Evolutionary conservation across 768 basidiomycete species (phyloP), one percentile per base, ranked within the genome.

Genomic region (Podaxis pistillaris): DNA sequence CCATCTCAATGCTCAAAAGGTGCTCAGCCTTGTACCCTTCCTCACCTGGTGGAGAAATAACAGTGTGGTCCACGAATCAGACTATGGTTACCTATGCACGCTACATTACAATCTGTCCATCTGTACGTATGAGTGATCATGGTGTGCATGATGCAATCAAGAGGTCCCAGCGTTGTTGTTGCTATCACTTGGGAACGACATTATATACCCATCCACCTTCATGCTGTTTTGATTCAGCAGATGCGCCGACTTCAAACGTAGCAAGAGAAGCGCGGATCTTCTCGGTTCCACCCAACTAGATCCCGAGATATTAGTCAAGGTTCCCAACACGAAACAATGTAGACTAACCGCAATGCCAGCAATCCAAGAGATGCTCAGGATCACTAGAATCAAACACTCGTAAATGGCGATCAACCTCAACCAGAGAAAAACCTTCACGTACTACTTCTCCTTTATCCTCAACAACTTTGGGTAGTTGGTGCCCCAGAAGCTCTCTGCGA

Each of bases 341-440:
- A 9, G 4, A 72, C 76, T 68, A 46, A 78, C 79, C 79, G 64
- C 81, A 81, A 36, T 81, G 81, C 81, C 81, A 83, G 64, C 82
- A 82, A 62, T 82, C 81, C 4, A 83, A 68, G 36, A 81, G 70
- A 15, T 75, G 75, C 33, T 81, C 69, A 28, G 82, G 81, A 70
- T 82, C 82, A 67, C 81, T 83, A 64, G 4, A 65, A 26, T 33
- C 13, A 26, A 50, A 3, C 7, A 46, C 44, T 46, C 9, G 51
- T 28, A 8, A 54, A 2, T 46, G n/a, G 24, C 53, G 36, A 12
- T 33, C 12, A 52, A 1, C 33, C 51, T 64, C 2, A 40, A 26
- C n/a, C 8, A 56, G 33, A 11, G 13, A 15, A 54, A 52, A 37
- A 13, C 8, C 15, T 26, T 2, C 1, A 74, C 78, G 17, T 65